These are phyloP conservation scores for Zizania palustris DNA, from an alignment of 202 grass and related monocot species.

Conservation along the genomic window DNA sequence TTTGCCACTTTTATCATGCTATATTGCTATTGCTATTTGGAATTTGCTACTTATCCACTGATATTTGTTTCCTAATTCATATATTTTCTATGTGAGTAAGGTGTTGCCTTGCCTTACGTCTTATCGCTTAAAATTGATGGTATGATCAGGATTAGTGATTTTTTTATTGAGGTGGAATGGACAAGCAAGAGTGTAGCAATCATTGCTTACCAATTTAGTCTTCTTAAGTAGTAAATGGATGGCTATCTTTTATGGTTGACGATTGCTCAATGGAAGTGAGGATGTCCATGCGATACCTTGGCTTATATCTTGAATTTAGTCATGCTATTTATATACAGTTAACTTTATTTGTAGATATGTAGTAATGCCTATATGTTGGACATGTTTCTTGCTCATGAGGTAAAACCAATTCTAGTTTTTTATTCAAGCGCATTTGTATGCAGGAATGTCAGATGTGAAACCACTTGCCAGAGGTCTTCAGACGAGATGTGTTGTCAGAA, in stretches of 20 bases:
- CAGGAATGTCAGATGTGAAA: constrained; percentile 56
- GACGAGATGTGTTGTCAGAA: constrained; percentile 61
- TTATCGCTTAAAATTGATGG: background rate
- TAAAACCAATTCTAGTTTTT: constrained; percentile 11
- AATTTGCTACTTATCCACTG: too few species aligned
- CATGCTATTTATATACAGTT: constrained; percentile 16
- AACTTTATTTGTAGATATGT: constrained; percentile 7
- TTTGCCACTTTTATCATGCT: too few species aligned
- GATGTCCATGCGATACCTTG: background rate
- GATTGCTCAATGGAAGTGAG: background rate
- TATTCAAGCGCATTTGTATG: constrained; percentile 21
- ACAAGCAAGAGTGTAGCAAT: background rate
- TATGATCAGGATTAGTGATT: background rate
- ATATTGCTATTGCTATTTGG: too few species aligned
- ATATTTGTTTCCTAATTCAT: too few species aligned
- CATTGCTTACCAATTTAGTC: background rate
- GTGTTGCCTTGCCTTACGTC: too few species aligned
- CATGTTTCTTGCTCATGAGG: constrained; percentile 10
- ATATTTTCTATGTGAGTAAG: too few species aligned
- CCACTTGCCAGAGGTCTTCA: constrained; percentile 53
- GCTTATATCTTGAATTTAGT: constrained; percentile 10
- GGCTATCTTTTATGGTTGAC: constrained; percentile 3
- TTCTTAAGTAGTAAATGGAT: constrained; percentile 22
- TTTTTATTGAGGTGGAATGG: background rate
- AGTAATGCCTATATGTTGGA: constrained; percentile 19